Base-by-base conservation (phyloP, 495 filamentous ascomycete species). In the Geopyxis carbonaria region DNA sequence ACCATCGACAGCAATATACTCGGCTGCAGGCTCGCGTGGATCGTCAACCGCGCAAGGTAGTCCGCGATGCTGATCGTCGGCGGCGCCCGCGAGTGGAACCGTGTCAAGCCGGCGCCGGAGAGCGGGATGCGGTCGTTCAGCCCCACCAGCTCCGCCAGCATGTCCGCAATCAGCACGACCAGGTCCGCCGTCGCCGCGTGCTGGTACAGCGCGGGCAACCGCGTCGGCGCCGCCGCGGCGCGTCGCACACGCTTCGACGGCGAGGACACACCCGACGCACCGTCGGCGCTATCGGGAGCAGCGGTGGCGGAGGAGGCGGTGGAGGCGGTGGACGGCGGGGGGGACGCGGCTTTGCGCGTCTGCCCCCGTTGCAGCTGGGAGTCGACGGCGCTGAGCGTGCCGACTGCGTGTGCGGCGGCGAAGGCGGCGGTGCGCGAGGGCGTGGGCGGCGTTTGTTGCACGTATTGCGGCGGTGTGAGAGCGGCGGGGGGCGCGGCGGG, bases 1-100 rank as follows among this genome's bases (percentile, higher is more conserved):
- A 97, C 89, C 86, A 97, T 97, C 45, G 83, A 85, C n/a, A 97
- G 69, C n/a, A 97, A 70, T 38, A 97, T 80, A 4, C 89, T 86
- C 4, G 89, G 86, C 5, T 80, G 80, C 1, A 97, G 69, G 0
- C 86, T 93, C 20, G 89, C 89, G 57, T 97, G 89, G 32, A 84
- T 85, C 8, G 89, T 85, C 13, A 97, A 67, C 40, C 89, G 78
- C 50, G 85, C 76, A 5, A 97, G 67, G 57, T 97, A 97, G 54
- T 95, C 89, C 24, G 70, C 63, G 13, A 97, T 85, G 34, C 82
- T 91, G 27, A 97, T 97, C 33, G 80, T 85, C 5, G 89, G 89
- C 2, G 89, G 81, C 3, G 89, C 86, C 76, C 86, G 75, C 7
- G 89, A 97, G 57, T 97, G 89, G 59, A 97, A 97, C 36, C 89